Evolutionary conservation across 2,329 filamentous ascomycete genomes (phyloP), one percentile per base, ranked within the genome.

Genomic region (Fusarium gaditjirri): DNA sequence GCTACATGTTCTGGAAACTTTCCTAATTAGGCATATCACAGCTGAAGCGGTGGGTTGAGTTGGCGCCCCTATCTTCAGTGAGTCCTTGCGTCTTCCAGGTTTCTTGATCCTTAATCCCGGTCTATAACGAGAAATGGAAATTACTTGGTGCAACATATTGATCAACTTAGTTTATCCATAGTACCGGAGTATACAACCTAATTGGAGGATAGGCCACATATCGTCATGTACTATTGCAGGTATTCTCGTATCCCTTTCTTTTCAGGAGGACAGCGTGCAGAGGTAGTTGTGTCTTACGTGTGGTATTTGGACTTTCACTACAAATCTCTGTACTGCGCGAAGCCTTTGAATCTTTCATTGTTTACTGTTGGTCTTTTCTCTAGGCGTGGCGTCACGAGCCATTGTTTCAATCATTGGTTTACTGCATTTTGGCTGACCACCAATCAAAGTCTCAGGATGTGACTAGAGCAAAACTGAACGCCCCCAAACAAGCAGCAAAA

Each of bases 121-220:
- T 64, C 70, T 46, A 47, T 60, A 68, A 65, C 62, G 60, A 44
- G 46, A 53, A 53, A 74, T 75, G 60, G 74, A 76, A 75, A 75
- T 76, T 76, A 58, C 65, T 53, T 74, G 65, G 74, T 76, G 74
- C 68, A 72, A 76, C 74, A 72, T 74, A 65, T 73, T 47, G 61
- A 59, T 63, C 70, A 55, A 53, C 47, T 59, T 56, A 57, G 55
- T 55, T 55, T 47, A 61, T 59, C 47, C 70, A 66, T 72, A 69
- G 70, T 66, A 70, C 70, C 70, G 70, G 68, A 72, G 66, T 57
- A 71, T 54, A 43, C 42, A 65, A 57, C 60, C 72, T 67, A 76
- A 75, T 73, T 66, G 60, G 73, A 67, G 42, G 36, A 54, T 42
- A 49, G 55, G 57, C 35, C 57, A 54, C 25, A 35, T 60, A 73